Percentiles rank a stretch among this genome's conserved stretches.
phyloP scores from a whole-genome alignment of 805 yeast species.

The Kodamaea sagamina region DNA sequence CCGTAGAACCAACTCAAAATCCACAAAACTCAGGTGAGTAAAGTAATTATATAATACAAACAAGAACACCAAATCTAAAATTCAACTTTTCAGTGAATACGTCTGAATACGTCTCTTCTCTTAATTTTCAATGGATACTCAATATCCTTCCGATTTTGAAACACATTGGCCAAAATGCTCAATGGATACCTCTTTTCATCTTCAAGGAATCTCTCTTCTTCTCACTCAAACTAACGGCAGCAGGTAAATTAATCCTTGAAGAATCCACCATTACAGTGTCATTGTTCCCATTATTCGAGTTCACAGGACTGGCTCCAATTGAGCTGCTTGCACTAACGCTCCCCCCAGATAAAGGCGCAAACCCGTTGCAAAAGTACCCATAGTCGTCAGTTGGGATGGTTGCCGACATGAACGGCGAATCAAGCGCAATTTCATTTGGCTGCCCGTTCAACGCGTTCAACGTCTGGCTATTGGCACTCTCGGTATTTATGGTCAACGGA shows the following conservation, averaged over 20 bases:
- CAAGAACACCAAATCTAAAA: too few species aligned
- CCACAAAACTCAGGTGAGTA: too few species aligned
- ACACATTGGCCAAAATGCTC: slow-evolving; percentile 4
- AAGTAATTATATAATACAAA: too few species aligned
- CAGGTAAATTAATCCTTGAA: slow-evolving; percentile 27
- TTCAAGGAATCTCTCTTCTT: slow-evolving; percentile 48
- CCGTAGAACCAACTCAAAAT: too few species aligned
- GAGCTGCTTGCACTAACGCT: slow-evolving; percentile 13
- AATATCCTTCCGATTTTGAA: slow-evolving; percentile 1
- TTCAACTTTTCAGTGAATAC: too few species aligned
- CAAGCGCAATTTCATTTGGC: slow-evolving; percentile 24
- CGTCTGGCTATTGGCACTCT: slow-evolving; percentile 30
- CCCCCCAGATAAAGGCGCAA: slow-evolving; percentile 12
- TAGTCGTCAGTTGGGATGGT: slow-evolving; percentile 39
- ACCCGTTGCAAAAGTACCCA: slow-evolving; percentile 29
- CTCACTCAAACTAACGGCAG: slow-evolving; percentile 41
- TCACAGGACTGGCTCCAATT: slow-evolving; percentile 19
- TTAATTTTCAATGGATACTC: background rate
- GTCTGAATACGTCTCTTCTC: too few species aligned
- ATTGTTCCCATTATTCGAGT: slow-evolving; percentile 13
- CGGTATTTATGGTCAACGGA: slow-evolving; percentile 43
- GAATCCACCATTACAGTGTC: slow-evolving; percentile 17
- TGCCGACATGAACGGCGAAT: slow-evolving; percentile 46
- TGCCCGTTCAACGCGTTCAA: slow-evolving; percentile 25
- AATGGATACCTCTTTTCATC: slow-evolving; percentile 47